These are phyloP conservation scores for Coemansia sp. DNA, from an alignment of 192 early-diverging fungal genomes.

Conservation along the genomic window DNA sequence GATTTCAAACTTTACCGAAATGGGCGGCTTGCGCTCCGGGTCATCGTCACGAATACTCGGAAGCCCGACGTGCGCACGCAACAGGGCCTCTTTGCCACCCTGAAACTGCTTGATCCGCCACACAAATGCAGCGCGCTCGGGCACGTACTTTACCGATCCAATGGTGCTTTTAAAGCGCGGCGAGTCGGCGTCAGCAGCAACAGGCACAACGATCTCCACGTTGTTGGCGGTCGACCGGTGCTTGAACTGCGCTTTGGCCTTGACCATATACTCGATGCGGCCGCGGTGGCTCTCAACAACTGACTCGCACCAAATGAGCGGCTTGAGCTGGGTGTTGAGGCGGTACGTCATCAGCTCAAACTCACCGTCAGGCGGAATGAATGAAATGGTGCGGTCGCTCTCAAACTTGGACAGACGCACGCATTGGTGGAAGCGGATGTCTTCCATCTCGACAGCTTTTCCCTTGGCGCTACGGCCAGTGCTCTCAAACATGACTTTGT, in stretches of 20 bases:
- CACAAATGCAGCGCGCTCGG: slow-evolving; percentile 88
- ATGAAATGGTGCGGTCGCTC: slow-evolving; percentile 85
- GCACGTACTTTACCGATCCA: slow-evolving; percentile 89
- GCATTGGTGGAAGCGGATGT: slow-evolving; percentile 90
- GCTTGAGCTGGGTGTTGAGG: slow-evolving; percentile 80
- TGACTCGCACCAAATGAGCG: slow-evolving; percentile 82
- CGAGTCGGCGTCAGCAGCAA: slow-evolving; percentile 95
- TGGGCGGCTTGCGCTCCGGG: slow-evolving; percentile 77
- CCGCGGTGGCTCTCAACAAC: slow-evolving; percentile 85
- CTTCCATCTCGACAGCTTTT: slow-evolving; percentile 89
- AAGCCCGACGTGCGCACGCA: slow-evolving; percentile 83
- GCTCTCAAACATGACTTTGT: slow-evolving; percentile 92
- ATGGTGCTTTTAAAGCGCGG: slow-evolving; percentile 92
- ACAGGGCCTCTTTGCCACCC: slow-evolving; percentile 94
- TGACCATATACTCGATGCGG: slow-evolving; percentile 93
- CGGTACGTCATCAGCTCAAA: slow-evolving; percentile 92
- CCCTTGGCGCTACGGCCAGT: slow-evolving; percentile 71
- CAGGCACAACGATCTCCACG: slow-evolving; percentile 97
- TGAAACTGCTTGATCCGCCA: slow-evolving; percentile 99
- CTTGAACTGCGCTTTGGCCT: slow-evolving; percentile 98
- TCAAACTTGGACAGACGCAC: slow-evolving; percentile 86
- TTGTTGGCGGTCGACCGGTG: slow-evolving; percentile 95
- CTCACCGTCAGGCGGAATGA: slow-evolving; percentile 88
- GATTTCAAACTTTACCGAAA: slow-evolving; percentile 85
- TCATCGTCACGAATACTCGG: slow-evolving; percentile 85